These are phyloP conservation scores for Geotrichum reessii DNA, from an alignment of 1,139 yeast genomes.

Conservation along the genomic window DNA sequence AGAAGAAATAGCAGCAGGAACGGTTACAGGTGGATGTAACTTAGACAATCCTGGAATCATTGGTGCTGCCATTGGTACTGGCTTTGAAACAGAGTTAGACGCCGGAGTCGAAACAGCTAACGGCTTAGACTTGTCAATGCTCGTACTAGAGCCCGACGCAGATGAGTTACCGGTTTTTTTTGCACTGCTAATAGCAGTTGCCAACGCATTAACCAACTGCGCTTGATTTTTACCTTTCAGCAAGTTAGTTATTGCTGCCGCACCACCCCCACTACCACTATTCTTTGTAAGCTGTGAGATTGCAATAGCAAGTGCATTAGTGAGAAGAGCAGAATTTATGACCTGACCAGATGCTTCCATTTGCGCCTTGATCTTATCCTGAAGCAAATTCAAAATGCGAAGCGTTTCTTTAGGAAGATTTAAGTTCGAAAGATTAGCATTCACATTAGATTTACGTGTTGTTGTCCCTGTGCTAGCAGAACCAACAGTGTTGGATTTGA, in stretches of 20 bases:
- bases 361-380: constrained; percentile 36
- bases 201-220: constrained; percentile 75
- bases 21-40: constrained; percentile 12
- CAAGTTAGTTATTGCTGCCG: constrained; percentile 54
- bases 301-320: constrained; percentile 91
- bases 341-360: constrained; percentile 32
- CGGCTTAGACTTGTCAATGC: neutral
- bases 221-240: constrained; percentile 77
- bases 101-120: neutral
- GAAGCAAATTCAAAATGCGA: constrained; percentile 33
- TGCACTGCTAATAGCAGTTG: constrained; percentile 61
- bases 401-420: constrained; percentile 35
- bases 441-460: constrained; percentile 16
- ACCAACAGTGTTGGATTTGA: constrained; percentile 18
- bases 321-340: constrained; percentile 51
- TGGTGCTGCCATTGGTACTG: constrained; percentile 10
- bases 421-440: constrained; percentile 17
- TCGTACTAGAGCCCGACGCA: neutral
- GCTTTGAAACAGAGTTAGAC: constrained; percentile 10
- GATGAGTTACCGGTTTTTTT: neutral
- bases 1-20: constrained; percentile 17
- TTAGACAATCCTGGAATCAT: constrained; percentile 4
- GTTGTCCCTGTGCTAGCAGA: constrained; percentile 21
- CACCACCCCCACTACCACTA: constrained; percentile 72
- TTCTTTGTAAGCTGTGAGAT: constrained; percentile 87